These are phyloP conservation scores for Hypoxylon intermedium DNA, from an alignment of 495 filamentous ascomycete genomes.

Conservation along the genomic window DNA sequence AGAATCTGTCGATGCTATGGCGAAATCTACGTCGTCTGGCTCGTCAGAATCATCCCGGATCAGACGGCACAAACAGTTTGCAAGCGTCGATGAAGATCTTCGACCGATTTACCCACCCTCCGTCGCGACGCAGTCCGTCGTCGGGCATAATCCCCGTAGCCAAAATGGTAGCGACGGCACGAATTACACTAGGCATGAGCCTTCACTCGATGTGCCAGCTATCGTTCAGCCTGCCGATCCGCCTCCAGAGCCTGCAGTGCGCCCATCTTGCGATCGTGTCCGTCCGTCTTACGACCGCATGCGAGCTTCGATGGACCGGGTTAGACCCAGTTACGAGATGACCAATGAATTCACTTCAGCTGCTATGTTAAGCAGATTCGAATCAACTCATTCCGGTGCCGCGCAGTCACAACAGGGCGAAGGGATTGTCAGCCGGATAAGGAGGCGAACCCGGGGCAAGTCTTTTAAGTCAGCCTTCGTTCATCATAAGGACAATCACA, in stretches of 20 bases:
- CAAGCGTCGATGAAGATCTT: slow-evolving; percentile 77
- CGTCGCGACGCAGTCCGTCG: slow-evolving; percentile 74
- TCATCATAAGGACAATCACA: slow-evolving; percentile 41
- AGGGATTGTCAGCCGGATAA: slow-evolving; percentile 41
- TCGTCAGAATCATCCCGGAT: slow-evolving; percentile 59
- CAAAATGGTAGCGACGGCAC: slow-evolving; percentile 94
- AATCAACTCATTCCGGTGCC: slow-evolving; percentile 67
- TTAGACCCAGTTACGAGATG: slow-evolving; percentile 79
- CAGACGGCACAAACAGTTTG: slow-evolving; percentile 64
- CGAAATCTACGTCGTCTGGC: slow-evolving; percentile 48
- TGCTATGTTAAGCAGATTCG: slow-evolving; percentile 79
- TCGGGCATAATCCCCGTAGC: slow-evolving; percentile 73
- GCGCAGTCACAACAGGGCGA: slow-evolving; percentile 19
- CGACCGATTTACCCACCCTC: slow-evolving; percentile 92
- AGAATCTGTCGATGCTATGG: slow-evolving; percentile 11
- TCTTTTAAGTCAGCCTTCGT: slow-evolving; percentile 41
- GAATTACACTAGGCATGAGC: slow-evolving; percentile 78
- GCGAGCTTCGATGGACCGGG: slow-evolving; percentile 74
- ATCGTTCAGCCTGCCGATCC: slow-evolving; percentile 44
- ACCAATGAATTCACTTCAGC: slow-evolving; percentile 91
- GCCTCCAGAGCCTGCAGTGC: slow-evolving; percentile 45
- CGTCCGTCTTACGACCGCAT: slow-evolving; percentile 72
- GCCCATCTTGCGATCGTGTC: slow-evolving; percentile 67
- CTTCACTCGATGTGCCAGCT: slow-evolving; percentile 50
- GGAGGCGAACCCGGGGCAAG: slow-evolving; percentile 43